Evolutionary conservation across 495 filamentous ascomycete species (phyloP).

Genomic region (Neurospora sp.): DNA sequence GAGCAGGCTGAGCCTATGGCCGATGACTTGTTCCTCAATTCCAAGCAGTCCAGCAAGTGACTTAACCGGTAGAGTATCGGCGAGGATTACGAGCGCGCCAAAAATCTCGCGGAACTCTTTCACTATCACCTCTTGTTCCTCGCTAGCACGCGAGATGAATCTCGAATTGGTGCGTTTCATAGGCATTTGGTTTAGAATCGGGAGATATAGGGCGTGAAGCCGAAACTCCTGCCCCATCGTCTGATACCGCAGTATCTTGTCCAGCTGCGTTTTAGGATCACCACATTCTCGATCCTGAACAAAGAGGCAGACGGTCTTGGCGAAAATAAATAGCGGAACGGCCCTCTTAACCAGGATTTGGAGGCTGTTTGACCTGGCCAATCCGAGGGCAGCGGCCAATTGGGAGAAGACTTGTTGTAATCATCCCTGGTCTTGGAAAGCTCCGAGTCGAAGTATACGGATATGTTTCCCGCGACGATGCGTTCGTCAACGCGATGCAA

Average conservation of each 20-base stretch:
- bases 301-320: slow-evolving; percentile 32
- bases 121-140: neutral
- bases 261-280: slow-evolving; percentile 6
- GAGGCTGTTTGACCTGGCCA: slow-evolving; percentile 32
- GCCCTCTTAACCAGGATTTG: slow-evolving; percentile 27
- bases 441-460: slow-evolving; percentile 17
- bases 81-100: slow-evolving; percentile 21
- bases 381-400: slow-evolving; percentile 3
- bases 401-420: slow-evolving; percentile 4
- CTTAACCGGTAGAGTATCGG: slow-evolving; percentile 18
- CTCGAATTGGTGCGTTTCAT: neutral
- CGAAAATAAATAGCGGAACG: slow-evolving; percentile 35
- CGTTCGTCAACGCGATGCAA: slow-evolving; percentile 17
- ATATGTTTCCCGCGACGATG: slow-evolving; percentile 20
- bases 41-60: slow-evolving; percentile 16
- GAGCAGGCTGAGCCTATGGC: slow-evolving; percentile 15
- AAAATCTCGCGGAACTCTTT: slow-evolving; percentile 14
- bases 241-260: slow-evolving; percentile 8
- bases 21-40: slow-evolving; percentile 4
- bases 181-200: slow-evolving; percentile 12
- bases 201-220: slow-evolving; percentile 20
- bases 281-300: slow-evolving; percentile 8
- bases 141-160: neutral
- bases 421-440: slow-evolving; percentile 8
- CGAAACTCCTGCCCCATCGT: slow-evolving; percentile 10